These are phyloP conservation scores for Melaleuca quinquenervia DNA, from an alignment of 345 rosid genomes.

Conservation along the genomic window DNA sequence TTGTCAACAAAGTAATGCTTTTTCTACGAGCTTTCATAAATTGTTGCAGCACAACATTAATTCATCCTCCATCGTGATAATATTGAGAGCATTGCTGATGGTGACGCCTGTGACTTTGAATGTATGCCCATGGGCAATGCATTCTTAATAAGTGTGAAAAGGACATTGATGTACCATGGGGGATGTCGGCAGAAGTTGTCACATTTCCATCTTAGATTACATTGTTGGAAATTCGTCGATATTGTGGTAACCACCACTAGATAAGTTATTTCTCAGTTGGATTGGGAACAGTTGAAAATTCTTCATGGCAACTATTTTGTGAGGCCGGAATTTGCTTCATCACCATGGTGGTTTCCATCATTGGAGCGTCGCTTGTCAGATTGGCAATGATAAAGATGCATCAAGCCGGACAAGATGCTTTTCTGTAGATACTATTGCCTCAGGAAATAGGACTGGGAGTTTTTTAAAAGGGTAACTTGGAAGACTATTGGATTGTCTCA, in stretches of 20 bases:
- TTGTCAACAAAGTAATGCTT: neutral
- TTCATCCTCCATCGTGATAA: neutral
- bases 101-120: neutral
- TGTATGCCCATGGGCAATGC: neutral
- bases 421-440: neutral
- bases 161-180: neutral
- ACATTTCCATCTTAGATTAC: neutral
- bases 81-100: neutral
- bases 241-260: neutral
- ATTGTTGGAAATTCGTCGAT: neutral
- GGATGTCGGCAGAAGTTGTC: neutral
- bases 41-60: neutral
- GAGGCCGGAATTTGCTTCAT: neutral
- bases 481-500: neutral
- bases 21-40: neutral
- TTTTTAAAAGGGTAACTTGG: neutral
- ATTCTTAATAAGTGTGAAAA: neutral
- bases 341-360: neutral
- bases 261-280: neutral
- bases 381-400: neutral
- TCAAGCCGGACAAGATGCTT: neutral
- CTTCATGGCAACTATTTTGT: neutral
- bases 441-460: neutral
- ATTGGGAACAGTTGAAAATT: neutral
- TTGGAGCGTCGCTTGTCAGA: neutral